Evolutionary conservation across 2,329 filamentous ascomycete genomes (phyloP).

Genomic region (Shiraia bambusicola): DNA sequence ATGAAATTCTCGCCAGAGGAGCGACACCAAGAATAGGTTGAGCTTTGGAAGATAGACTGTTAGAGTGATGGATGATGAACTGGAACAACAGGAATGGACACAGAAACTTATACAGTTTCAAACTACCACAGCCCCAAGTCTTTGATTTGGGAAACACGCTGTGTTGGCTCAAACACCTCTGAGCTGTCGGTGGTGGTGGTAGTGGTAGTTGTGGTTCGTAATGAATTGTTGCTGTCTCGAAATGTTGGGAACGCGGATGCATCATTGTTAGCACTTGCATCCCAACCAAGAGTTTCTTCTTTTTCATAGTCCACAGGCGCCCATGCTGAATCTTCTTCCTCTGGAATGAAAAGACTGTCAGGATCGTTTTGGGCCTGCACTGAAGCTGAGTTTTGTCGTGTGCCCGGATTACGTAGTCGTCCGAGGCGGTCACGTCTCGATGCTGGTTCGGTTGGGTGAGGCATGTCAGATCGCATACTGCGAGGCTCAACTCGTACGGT

Average conservation of each 20-base stretch:
- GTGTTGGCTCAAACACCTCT: constrained; percentile 66
- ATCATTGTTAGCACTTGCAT: constrained; percentile 61
- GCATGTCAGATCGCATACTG: constrained; percentile 44
- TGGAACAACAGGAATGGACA: neutral
- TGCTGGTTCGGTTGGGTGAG: constrained; percentile 42
- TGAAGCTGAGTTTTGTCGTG: constrained; percentile 23
- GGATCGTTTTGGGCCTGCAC: constrained; percentile 55
- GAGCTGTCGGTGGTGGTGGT: constrained; percentile 28
- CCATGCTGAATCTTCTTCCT: constrained; percentile 70
- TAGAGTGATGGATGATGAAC: neutral
- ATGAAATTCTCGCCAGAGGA: constrained; percentile 8
- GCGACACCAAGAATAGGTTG: constrained; percentile 4
- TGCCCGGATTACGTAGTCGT: constrained; percentile 33
- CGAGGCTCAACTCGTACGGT: constrained; percentile 23
- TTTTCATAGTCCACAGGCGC: constrained; percentile 69
- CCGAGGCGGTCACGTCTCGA: constrained; percentile 30
- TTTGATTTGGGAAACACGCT: constrained; percentile 64
- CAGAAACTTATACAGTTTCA: neutral
- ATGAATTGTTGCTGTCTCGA: constrained; percentile 43
- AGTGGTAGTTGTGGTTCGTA: constrained; percentile 27
- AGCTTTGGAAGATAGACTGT: too few species aligned
- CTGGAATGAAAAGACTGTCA: constrained; percentile 70
- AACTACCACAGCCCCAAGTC: constrained; percentile 32
- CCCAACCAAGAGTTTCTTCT: constrained; percentile 71
- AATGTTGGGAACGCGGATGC: constrained; percentile 47